These are phyloP conservation scores for Blastocystis sp. DNA, from an alignment of 352 stramenopile genomes.

Conservation along the genomic window DNA sequence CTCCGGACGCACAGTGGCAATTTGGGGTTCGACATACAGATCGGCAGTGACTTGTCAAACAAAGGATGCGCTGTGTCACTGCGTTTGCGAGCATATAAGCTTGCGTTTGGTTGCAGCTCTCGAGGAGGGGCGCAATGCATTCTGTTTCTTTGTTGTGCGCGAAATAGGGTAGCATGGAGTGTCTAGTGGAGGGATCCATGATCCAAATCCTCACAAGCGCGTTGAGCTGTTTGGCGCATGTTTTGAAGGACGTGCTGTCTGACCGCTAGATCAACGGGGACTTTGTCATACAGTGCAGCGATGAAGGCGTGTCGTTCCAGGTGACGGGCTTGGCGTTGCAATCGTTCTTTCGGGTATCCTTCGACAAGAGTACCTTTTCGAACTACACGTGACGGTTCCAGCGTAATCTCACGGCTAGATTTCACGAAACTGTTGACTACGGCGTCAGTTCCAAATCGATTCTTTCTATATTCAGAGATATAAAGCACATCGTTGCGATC, in stretches of 20 bases:
- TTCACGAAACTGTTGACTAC: conserved; percentile 3
- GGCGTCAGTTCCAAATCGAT: conserved; percentile 49
- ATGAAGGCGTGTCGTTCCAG: conserved; percentile 17
- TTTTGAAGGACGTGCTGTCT: background rate
- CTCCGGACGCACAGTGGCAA: background rate
- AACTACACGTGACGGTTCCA: background rate
- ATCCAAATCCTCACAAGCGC: conserved; percentile 42
- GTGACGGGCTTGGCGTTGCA: conserved; percentile 15
- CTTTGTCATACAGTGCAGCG: conserved; percentile 9
- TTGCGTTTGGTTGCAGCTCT: conserved; percentile 21
- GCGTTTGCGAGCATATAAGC: background rate
- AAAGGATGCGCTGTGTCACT: conserved; percentile 20
- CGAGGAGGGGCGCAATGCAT: background rate
- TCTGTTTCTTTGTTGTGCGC: background rate
- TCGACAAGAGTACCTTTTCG: conserved; percentile 43
- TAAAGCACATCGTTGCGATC: conserved; percentile 27
- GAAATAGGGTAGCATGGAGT: conserved; percentile 35
- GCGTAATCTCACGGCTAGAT: background rate
- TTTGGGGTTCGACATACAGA: conserved; percentile 3
- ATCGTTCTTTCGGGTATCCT: conserved; percentile 30
- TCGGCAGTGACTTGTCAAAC: conserved; percentile 6
- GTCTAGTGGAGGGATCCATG: conserved; percentile 48
- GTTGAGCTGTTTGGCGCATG: conserved; percentile 46
- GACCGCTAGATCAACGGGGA: conserved; percentile 36
- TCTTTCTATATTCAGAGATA: conserved; percentile 50